Evolutionary conservation across 2,329 filamentous ascomycete genomes (phyloP), one percentile per base, ranked within the genome.

Genomic region (Alternaria hordeiaustralica): DNA sequence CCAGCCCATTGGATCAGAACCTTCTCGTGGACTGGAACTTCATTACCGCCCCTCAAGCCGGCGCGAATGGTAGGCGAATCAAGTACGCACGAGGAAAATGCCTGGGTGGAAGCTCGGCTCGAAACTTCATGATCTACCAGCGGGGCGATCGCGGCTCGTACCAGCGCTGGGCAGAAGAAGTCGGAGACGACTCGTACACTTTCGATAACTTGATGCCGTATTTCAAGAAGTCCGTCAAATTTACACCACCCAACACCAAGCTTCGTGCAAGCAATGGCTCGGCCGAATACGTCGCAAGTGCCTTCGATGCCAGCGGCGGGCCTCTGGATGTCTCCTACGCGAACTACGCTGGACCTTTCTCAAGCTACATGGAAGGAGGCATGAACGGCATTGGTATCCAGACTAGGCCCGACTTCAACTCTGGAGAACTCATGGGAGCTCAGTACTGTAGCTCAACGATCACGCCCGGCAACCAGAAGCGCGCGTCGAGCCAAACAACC

Each of bases 71-170:
- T 20, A 36, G 69, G 8, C 15, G 23, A 20, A 36, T 78, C 11
- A 68, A 76, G 25, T 78, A 78, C 63, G 65, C 74, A 6, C 59
- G 71, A 1, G 77, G 77, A 7, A 78, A 77, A 44, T 68, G 63
- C n/a, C 49, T 79, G 41, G 77, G 77, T 59, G 74, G 75, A 62
- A 72, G 68, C 28, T 70, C 68, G 12, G 71, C 70, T 12, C 58
- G 60, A 3, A 73, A 75, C 45, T 66, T 60, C 55, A 71, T 75
- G 69, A 68, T 69, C 44, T 74, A 73, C 26, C 70, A 76, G 8
- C 68, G 72, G 4, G 60, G 56, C 5, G 61, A 50, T 25, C 60
- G 43, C 21, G 66, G 55, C 15, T 71, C 64, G n/a, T 71, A 67
- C 30, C 64, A 78, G 49, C 49, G 55, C 23, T 79, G 75, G 78